Evolutionary conservation across 176 grass and related monocot genomes (phyloP), one percentile per base, ranked within the genome.

Genomic region (Oryza coarctata): DNA sequence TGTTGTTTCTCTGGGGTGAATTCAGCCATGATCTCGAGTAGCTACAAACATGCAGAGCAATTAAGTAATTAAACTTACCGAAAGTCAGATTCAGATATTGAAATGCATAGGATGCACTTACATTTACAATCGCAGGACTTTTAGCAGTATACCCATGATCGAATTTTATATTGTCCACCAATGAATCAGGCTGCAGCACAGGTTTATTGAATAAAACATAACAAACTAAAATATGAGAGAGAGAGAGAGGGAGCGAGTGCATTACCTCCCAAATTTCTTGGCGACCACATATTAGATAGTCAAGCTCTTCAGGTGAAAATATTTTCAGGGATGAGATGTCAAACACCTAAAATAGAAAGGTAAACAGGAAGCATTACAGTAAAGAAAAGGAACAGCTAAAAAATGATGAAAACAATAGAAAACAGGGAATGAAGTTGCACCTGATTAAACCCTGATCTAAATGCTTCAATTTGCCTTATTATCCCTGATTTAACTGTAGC

Each of bases 81-180:
- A 35, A 82, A 3, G 36, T 1, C 14, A 44, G 41, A 82, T 30
- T 39, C 57, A 66, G 44, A 45, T 39, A 34, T 29, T 28, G 17
- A 66, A 66, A 72, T 72, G 73, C 52, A 60, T 7, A 22, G 11
- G 12, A 34, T 28, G 23, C n/a, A 79, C 90, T 89, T 92, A 97
- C 94, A 62, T 92, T 85, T 39, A 94, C 36, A 72, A 92, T 92
- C 10, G 81, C 61, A 62, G 88, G 92, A 78, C 95, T 97, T 63
- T 87, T 94, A 83, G 92, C 83, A 41, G 92, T 94, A 65, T 87
- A 97, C 25, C 94, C 94, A 91, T 97, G 88, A 94, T 97, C 94
- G 71, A 97, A 92, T 69, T 97, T 94, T 29, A 97, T 94, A 76
- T 94, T 82, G 85, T 94, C 92, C n/a, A 87, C 86, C 3, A 97